Percentiles rank a stretch among this genome's conserved stretches.
These are phyloP conservation scores for Solanum pinnatisectum DNA, from an alignment of 257 asterid species.

Conservation along the genomic window DNA sequence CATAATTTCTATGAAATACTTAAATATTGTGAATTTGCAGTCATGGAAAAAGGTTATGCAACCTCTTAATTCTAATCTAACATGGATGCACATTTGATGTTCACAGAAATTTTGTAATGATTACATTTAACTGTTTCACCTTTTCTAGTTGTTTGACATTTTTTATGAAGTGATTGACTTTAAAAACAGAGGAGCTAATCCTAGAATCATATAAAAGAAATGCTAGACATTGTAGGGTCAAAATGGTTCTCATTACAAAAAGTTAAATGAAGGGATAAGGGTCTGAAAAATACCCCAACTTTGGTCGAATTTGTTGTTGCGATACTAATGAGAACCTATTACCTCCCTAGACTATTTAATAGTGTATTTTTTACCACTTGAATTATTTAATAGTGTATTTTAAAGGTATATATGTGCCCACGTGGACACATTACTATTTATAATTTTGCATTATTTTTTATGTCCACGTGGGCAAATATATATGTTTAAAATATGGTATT, in stretches of 20 bases:
- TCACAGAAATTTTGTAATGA: neutral
- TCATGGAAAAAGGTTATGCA: neutral
- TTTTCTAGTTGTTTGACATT: neutral
- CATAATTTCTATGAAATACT: neutral
- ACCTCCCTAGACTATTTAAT: too few relatives aligned
- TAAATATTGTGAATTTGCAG: neutral
- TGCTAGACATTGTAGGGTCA: neutral
- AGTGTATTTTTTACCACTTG: too few relatives aligned
- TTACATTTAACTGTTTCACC: neutral
- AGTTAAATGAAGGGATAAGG: too few relatives aligned
- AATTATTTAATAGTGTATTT: too few relatives aligned
- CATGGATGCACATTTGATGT: neutral
- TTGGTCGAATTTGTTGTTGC: too few relatives aligned
- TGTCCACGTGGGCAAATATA: too few relatives aligned
- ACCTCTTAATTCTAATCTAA: neutral
- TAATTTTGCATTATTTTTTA: too few relatives aligned
- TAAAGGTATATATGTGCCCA: too few relatives aligned
- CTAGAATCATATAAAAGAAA: neutral
- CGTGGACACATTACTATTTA: too few relatives aligned
- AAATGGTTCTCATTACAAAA: neutral
- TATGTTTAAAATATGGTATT: too few relatives aligned
- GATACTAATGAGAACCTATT: too few relatives aligned
- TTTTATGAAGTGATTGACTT: neutral
- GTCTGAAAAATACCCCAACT: too few relatives aligned
- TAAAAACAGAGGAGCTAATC: neutral